Evolutionary conservation across 2,329 filamentous ascomycete species (phyloP).

Genomic region (Trichoderma sp.): DNA sequence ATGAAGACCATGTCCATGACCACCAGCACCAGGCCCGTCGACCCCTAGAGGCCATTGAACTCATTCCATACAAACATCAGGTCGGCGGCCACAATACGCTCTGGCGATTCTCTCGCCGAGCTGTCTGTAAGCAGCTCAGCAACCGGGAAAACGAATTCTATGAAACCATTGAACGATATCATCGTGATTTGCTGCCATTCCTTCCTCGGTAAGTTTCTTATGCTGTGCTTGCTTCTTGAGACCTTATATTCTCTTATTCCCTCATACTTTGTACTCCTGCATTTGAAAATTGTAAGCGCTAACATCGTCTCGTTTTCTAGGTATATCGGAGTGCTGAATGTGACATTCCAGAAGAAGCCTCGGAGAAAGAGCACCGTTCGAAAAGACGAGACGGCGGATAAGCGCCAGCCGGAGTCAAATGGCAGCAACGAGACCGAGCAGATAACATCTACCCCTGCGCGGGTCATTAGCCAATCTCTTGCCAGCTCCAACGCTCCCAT

Average conservation of each 20-base stretch:
- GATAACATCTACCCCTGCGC: constrained; percentile 24
- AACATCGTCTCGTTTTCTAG: constrained; percentile 43
- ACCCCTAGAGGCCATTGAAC: constrained; percentile 85
- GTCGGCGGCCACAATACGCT: constrained; percentile 95
- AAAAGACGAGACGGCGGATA: constrained; percentile 46
- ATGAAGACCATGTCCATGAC: constrained; percentile 51
- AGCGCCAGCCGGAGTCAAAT: constrained; percentile 24
- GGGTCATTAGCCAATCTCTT: constrained; percentile 72
- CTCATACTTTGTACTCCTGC: not conserved
- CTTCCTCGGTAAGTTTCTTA: constrained; percentile 68
- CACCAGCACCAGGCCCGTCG: constrained; percentile 51
- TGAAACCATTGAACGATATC: constrained; percentile 87
- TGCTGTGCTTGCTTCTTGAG: not conserved
- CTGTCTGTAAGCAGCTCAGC: constrained; percentile 97
- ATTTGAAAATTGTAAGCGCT: not conserved
- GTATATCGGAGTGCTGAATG: constrained; percentile 95
- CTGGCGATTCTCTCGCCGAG: constrained; percentile 91
- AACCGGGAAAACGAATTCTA: constrained; percentile 99
- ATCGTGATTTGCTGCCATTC: constrained; percentile 86
- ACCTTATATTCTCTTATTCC: not conserved
- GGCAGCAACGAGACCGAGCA: constrained; percentile 24
- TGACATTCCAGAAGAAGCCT: constrained; percentile 83
- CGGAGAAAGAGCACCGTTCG: constrained; percentile 61
- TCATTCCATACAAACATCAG: constrained; percentile 96
- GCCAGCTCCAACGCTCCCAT: constrained; percentile 63